Evolutionary conservation across 306 rosid genomes (phyloP), one percentile per base, ranked within the genome.

Genomic region (Corylus americana): DNA sequence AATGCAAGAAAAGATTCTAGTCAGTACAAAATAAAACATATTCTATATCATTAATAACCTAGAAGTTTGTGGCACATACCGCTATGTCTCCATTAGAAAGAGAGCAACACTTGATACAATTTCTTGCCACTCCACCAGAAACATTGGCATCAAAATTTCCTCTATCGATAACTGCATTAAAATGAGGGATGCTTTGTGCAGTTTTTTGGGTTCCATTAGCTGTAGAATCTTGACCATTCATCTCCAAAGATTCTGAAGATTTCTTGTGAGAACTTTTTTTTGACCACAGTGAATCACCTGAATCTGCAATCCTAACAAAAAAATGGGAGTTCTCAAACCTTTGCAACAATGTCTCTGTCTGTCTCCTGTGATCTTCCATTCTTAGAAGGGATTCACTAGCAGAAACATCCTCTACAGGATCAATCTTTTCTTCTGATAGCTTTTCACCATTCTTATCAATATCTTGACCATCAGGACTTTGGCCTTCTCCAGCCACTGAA

Each of bases 51-150:
- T 71, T 29, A 61, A 77, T 80, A 29, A 42, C 78, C 70, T 59
- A 67, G 76, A 85, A 87, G 83, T 80, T 70, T 83, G 76, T 84
- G 67, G 74, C 75, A 85, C 97, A 64, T 95, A 95, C 99, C 99
- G 91, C 98, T 87, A 95, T 79, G 88, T 92, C 95, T 77, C 99
- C 99, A 83, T 88, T 93, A 76, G 97, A 84, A 72, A 95, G 94
- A 80, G 94, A 86, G 87, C 84, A 88, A 76, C 98, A 95, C 85
- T 90, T 93, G 55, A 85, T 86, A 78, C 84, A 83, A 83, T 86
- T 92, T 88, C 98, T 89, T 61, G 95, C 98, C 73, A 83, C 86
- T 78, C 99, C 98, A 29, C 98, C 91, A 85, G 92, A 84, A 79
- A 87, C 78, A 54, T 82, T 82, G 47, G 96, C 86, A 86, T 91